A percentile compares a stretch with the other conserved stretches of the same genome.
phyloP scores from a whole-genome alignment of 495 filamentous ascomycete species.

The Rusavskia elegans region DNA sequence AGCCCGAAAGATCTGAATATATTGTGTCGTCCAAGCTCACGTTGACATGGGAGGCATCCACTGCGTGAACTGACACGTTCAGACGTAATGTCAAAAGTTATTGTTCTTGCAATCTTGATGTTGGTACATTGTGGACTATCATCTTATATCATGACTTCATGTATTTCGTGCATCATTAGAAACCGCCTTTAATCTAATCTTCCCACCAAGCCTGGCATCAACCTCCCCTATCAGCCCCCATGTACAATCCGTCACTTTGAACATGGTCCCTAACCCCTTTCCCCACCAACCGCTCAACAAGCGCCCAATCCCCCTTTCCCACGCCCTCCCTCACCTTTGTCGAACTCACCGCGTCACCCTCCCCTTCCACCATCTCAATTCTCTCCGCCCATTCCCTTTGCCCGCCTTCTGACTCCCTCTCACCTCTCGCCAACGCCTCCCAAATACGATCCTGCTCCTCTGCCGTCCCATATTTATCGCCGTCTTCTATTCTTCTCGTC shows the following conservation, averaged over 20 bases:
- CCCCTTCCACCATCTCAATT: slow-evolving; percentile 53
- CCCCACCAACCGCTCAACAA: slow-evolving; percentile 47
- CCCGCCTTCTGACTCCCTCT: slow-evolving; percentile 39
- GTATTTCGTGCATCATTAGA: too few species aligned
- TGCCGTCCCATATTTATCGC: slow-evolving; percentile 45
- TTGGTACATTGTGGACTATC: too few species aligned
- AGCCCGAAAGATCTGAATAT: too few species aligned
- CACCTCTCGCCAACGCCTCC: slow-evolving; percentile 30
- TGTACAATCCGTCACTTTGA: slow-evolving; percentile 23
- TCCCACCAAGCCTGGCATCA: background rate
- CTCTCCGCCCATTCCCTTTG: slow-evolving; percentile 48
- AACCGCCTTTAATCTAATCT: too few species aligned
- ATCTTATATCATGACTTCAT: too few species aligned
- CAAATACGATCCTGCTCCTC: slow-evolving; percentile 47
- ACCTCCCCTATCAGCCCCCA: background rate
- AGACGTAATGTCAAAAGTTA: too few species aligned
- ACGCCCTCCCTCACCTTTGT: slow-evolving; percentile 60
- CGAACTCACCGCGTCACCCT: slow-evolving; percentile 51
- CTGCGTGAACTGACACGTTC: too few species aligned
- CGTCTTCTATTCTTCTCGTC: slow-evolving; percentile 51
- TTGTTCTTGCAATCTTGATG: too few species aligned
- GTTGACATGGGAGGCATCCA: too few species aligned
- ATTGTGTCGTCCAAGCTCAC: too few species aligned
- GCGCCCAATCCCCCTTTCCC: slow-evolving; percentile 30
- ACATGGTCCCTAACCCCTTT: slow-evolving; percentile 45